Conservation (phyloP, 2,329 filamentous ascomycete species). For the Venturia aucupariae region DNA sequence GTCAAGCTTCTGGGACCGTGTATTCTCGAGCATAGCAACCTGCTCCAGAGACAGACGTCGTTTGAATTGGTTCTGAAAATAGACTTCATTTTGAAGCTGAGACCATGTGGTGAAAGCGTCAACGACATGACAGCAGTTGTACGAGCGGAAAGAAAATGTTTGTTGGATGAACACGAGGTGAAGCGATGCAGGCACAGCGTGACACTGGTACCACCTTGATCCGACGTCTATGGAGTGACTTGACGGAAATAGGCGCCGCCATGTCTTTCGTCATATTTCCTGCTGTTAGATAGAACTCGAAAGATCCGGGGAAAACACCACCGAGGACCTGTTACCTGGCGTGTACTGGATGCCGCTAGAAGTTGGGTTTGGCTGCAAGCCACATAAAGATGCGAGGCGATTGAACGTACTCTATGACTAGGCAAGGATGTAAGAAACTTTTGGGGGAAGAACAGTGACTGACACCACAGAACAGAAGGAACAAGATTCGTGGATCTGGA, state of each 20-base stretch:
- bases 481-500: neutral
- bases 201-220: neutral
- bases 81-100: neutral
- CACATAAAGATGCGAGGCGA: neutral
- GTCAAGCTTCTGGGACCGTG: neutral
- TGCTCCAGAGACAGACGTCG: neutral
- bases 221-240: neutral
- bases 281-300: neutral
- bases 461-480: neutral
- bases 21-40: neutral
- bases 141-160: neutral
- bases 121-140: neutral
- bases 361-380: neutral
- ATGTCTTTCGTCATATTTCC: neutral
- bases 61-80: neutral
- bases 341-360: neutral
- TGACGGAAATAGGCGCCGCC: neutral
- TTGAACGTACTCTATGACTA: neutral
- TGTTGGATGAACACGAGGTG: neutral
- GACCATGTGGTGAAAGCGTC: neutral
- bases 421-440: neutral
- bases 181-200: neutral
- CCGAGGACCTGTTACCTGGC: neutral
- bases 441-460: neutral
- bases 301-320: neutral